Base-by-base conservation (phyloP, 768 basidiomycete species). In the Boletus sp. region DNA sequence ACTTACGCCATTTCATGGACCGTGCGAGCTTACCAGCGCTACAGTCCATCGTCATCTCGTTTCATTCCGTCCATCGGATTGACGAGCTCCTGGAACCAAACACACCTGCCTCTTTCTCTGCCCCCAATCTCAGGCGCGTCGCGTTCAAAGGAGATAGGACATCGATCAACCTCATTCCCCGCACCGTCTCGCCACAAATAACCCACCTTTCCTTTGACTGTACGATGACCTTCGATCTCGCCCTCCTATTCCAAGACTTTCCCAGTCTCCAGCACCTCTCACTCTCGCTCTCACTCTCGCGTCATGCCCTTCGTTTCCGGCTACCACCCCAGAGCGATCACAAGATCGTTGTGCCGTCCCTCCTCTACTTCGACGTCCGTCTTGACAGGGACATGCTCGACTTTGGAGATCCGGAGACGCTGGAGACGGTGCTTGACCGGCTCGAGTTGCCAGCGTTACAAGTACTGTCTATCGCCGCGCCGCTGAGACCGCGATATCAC, bases 161-260 rank as follows among this genome's bases (percentile, higher is more conserved):
- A 6, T 48, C 57, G 2, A 53, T 51, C 40, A 19, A 51, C 41
- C 33, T 64, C 47, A 25, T 71, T 32, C 60, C 70, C 1, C 62
- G 32, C 11, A 10, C 34, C 43, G 19, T 63, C 30, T 56, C 57
- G 2, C 32, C 55, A 4, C 63, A 65, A 11, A 55, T 69, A 39
- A 63, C 68, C 1, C 56, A 60, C 47, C 68, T 69, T 43, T 51
- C 59, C 25, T 40, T 67, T 13, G 60, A 68, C 40, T 63, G 61
- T 19, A 19, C 41, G 39, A 43, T 51, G 49, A 41, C 54, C 23
- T 62, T 63, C 49, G 63, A 69, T 35, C 55, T 67, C 32, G 43
- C 51, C 23, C 30, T 39, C 19, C 40, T 70, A 25, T 58, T 63
- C 44, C 49, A 49, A 21, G 64, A 69, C 45, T 60, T 56, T 52